phyloP scores from a whole-genome alignment of 148 eudicot species.

The Chenopodium album region DNA sequence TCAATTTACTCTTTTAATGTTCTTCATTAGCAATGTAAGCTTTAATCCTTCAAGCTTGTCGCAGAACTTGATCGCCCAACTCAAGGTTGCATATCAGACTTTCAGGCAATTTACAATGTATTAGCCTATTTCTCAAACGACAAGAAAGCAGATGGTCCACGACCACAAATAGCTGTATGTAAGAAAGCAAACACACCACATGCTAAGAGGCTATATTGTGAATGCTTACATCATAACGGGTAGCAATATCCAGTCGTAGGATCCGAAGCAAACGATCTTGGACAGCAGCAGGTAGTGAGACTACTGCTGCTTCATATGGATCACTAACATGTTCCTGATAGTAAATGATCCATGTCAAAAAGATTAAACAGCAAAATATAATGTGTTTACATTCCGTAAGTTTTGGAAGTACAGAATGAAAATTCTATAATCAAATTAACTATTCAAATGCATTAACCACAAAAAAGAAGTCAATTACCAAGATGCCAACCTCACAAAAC shows the following conservation, averaged over 20 bases:
- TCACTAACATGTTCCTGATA: slow-evolving; percentile 51
- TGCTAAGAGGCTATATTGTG: background rate
- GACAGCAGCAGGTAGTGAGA: slow-evolving; percentile 49
- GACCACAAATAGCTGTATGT: background rate
- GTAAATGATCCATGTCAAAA: background rate
- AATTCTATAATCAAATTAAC: background rate
- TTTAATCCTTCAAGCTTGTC: too few species aligned
- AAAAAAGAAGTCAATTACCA: background rate
- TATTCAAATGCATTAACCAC: background rate
- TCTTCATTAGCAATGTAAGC: too few species aligned
- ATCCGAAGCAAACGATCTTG: slow-evolving; percentile 72
- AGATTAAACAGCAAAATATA: background rate
- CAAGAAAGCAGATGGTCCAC: background rate
- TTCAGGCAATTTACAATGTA: background rate
- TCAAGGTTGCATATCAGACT: background rate
- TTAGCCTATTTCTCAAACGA: background rate
- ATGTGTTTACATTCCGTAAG: too few species aligned
- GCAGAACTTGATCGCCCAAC: background rate
- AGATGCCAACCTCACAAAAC: background rate
- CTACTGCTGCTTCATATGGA: slow-evolving; percentile 70
- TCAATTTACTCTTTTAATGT: too few species aligned
- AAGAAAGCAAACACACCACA: background rate
- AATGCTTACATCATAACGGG: slow-evolving; percentile 64
- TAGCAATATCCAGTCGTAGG: slow-evolving; percentile 71
- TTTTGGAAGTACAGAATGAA: background rate